Conservation (phyloP, 495 filamentous ascomycete species). For the Neurospora intermedia region DNA sequence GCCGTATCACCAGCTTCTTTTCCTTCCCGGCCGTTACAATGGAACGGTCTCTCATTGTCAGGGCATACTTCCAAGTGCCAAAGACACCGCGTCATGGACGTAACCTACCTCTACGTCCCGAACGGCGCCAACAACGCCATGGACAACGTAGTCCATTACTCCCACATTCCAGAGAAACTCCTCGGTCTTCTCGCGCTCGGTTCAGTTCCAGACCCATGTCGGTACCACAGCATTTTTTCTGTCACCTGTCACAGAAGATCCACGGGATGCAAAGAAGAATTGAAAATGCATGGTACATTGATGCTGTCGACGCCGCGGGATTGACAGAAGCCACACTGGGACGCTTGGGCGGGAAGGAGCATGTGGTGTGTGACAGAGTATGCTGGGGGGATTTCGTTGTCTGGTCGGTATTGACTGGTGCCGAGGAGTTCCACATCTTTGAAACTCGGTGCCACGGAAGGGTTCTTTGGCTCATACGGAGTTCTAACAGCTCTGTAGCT, state of each 20-base stretch:
- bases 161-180: neutral
- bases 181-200: neutral
- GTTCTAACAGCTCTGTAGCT: neutral
- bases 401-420: constrained; percentile 19
- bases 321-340: neutral
- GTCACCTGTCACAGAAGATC: neutral
- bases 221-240: neutral
- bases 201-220: neutral
- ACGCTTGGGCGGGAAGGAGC: constrained; percentile 45
- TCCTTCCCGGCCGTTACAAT: neutral
- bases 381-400: constrained; percentile 44
- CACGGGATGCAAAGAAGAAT: neutral
- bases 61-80: neutral
- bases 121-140: neutral
- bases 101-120: neutral
- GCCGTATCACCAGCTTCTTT: neutral
- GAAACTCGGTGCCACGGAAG: constrained; percentile 40
- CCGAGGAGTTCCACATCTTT: constrained; percentile 42
- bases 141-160: neutral
- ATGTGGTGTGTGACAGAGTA: constrained; percentile 60
- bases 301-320: constrained; percentile 7
- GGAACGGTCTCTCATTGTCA: neutral
- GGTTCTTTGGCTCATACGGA: constrained; percentile 8
- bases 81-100: neutral
- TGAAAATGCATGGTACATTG: constrained; percentile 18